phyloP scores from a whole-genome alignment of 192 early-diverging fungal genomes.

The Backusella westeae region DNA sequence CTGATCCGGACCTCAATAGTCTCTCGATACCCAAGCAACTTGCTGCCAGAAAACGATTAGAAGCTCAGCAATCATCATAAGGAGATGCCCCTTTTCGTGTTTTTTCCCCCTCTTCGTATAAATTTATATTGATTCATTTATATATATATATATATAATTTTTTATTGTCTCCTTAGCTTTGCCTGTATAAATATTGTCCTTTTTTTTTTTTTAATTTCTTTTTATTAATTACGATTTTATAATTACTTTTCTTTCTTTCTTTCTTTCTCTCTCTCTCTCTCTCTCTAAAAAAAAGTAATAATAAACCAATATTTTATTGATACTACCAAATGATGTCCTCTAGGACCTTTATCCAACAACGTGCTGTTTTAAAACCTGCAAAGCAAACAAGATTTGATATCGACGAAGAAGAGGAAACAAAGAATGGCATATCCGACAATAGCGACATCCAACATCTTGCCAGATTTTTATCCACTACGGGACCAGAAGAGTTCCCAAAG shows the following conservation, averaged over 20 bases:
- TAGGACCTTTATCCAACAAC: conserved; percentile 4
- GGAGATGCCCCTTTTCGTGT: neutral
- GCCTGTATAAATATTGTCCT: neutral
- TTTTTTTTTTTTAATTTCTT: conserved; percentile 3
- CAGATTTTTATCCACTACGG: conserved; percentile 17
- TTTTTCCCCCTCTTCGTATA: neutral
- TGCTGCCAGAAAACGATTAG: neutral
- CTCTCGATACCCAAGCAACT: conserved; percentile 12
- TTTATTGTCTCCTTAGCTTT: neutral
- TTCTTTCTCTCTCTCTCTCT: neutral
- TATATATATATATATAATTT: neutral
- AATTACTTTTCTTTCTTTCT: neutral
- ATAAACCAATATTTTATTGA: neutral
- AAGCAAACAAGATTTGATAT: neutral
- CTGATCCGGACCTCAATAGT: neutral
- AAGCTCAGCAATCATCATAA: conserved; percentile 9
- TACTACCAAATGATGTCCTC: neutral
- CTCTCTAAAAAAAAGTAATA: neutral
- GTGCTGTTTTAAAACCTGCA: conserved; percentile 2
- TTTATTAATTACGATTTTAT: neutral
- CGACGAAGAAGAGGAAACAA: neutral
- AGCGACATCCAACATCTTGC: conserved; percentile 9
- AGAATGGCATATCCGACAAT: neutral
- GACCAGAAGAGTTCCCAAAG: conserved; percentile 18
- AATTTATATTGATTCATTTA: neutral